Conservation (phyloP, 805 yeast species). For the Huiozyma sinensis region DNA sequence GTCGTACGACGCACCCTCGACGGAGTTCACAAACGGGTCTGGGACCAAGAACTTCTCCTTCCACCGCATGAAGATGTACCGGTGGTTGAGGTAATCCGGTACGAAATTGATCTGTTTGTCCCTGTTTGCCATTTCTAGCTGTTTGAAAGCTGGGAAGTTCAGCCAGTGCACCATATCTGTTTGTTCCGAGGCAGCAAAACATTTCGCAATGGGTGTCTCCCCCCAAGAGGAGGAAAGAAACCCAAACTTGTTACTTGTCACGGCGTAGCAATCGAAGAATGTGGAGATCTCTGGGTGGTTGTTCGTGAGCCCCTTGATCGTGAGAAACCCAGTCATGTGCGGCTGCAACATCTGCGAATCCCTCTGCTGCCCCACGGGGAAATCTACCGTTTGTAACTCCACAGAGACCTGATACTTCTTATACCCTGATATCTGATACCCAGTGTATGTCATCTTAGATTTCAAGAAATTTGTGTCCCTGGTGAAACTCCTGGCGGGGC, state of each 20-base stretch:
- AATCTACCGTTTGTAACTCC: constrained; percentile 45
- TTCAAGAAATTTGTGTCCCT: constrained; percentile 13
- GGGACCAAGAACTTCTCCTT: constrained; percentile 82
- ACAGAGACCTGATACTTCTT: constrained; percentile 42
- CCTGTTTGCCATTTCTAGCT: constrained; percentile 1
- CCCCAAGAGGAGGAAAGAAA: constrained; percentile 23
- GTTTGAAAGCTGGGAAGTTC: constrained; percentile 40
- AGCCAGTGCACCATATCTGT: constrained; percentile 60
- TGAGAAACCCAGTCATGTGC: constrained; percentile 49
- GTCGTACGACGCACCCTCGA: constrained; percentile 73
- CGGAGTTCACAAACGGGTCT: constrained; percentile 42
- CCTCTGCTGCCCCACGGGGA: constrained; percentile 17
- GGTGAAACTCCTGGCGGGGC: not conserved
- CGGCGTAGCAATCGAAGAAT: constrained; percentile 43
- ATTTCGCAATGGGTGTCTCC: constrained; percentile 16
- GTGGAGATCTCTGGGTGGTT: constrained; percentile 65
- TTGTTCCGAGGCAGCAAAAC: constrained; percentile 54
- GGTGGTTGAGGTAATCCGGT: constrained; percentile 28
- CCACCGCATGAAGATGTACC: constrained; percentile 83
- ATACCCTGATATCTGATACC: constrained; percentile 28
- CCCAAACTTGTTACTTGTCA: constrained; percentile 15
- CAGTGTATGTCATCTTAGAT: constrained; percentile 24
- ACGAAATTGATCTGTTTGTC: constrained; percentile 8
- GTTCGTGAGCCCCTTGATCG: constrained; percentile 57
- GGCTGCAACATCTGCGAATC: constrained; percentile 21